Evolutionary conservation across 164 flowering plant species (phyloP).

Genomic region (Stephania cephalantha): DNA sequence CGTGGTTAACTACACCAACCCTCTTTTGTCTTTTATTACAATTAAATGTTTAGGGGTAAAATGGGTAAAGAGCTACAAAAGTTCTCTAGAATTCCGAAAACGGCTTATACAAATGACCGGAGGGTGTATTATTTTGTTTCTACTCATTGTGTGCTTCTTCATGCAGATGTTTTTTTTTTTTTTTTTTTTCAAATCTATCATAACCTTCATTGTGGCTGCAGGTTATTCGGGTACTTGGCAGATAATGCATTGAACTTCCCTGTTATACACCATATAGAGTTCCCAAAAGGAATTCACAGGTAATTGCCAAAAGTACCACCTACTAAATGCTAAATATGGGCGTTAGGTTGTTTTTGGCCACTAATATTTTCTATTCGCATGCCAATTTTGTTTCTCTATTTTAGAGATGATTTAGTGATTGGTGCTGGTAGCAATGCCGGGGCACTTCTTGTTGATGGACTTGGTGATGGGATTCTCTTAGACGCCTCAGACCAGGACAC

Average conservation of each 20-base stretch:
- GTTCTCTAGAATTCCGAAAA: no score
- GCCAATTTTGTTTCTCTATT: neutral
- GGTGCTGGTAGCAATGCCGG: slow-evolving; percentile 86
- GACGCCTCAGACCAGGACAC: slow-evolving; percentile 89
- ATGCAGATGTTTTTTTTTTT: neutral
- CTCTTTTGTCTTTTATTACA: no score
- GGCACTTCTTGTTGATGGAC: slow-evolving; percentile 92
- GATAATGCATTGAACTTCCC: slow-evolving; percentile 71
- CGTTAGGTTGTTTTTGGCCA: slow-evolving; percentile 2
- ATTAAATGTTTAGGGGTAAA: no score
- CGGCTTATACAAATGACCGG: no score
- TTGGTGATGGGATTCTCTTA: slow-evolving; percentile 84
- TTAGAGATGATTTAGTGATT: slow-evolving; percentile 91
- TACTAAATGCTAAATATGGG: neutral
- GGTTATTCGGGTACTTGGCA: slow-evolving; percentile 75
- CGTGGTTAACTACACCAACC: no score
- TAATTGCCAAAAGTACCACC: slow-evolving; percentile 16
- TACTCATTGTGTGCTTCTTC: neutral
- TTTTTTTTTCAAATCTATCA: neutral
- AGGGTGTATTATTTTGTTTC: neutral
- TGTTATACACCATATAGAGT: slow-evolving; percentile 85
- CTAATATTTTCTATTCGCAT: neutral
- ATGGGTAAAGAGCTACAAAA: no score
- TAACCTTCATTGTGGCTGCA: slow-evolving; percentile 28
- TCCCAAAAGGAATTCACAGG: slow-evolving; percentile 70